Evolutionary conservation across 371 early-diverging fungal genomes (phyloP).

Genomic region (Mucor lusitanicus): DNA sequence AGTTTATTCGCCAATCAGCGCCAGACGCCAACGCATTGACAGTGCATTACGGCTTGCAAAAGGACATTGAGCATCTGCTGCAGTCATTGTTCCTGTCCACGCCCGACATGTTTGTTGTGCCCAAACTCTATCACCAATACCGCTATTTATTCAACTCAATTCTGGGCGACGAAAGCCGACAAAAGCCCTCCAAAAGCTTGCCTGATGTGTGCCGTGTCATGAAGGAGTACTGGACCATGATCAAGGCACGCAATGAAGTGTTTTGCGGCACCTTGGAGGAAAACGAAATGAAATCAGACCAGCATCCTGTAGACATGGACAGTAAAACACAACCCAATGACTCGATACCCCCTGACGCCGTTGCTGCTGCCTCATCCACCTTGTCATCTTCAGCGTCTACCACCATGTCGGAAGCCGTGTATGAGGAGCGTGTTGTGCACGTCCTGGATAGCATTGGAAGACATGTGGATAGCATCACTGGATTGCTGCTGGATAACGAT

Average conservation of each 20-base stretch:
- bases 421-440: constrained; percentile 43
- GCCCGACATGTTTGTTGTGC: constrained; percentile 70
- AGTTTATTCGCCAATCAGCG: constrained; percentile 8
- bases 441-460: constrained; percentile 44
- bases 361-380: not conserved
- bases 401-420: constrained; percentile 12
- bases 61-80: constrained; percentile 56
- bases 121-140: constrained; percentile 53
- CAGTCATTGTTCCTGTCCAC: constrained; percentile 64
- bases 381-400: not conserved
- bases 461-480: constrained; percentile 34
- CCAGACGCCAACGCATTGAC: constrained; percentile 23
- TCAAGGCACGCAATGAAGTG: constrained; percentile 50
- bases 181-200: constrained; percentile 8
- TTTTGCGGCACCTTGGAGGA: constrained; percentile 47
- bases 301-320: not conserved
- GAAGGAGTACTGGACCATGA: constrained; percentile 43
- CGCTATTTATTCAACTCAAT: constrained; percentile 36
- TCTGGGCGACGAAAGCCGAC: constrained; percentile 28
- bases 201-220: constrained; percentile 36
- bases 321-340: not conserved
- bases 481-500: constrained; percentile 31
- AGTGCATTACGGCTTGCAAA: constrained; percentile 46
- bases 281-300: constrained; percentile 21
- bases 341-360: not conserved